Evolutionary conservation across 106 monocot genomes (phyloP).

Genomic region (Allium sativum): DNA sequence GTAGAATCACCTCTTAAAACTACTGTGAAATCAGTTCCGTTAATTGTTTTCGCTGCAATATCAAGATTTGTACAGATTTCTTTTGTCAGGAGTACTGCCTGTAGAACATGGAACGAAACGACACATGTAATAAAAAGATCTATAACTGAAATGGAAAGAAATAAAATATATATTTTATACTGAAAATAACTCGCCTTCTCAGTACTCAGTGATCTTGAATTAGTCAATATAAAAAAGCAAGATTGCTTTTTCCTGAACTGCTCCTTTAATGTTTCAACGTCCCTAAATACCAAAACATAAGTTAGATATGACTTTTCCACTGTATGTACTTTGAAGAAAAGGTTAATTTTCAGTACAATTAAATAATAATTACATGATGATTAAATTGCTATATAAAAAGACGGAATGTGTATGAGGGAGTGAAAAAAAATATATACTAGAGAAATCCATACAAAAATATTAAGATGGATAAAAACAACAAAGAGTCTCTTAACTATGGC

Average conservation of each 20-base stretch:
- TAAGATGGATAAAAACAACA: too few species aligned
- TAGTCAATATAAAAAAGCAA: conserved; percentile 94
- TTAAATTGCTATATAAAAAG: too few species aligned
- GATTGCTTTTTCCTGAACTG: conserved; percentile 51
- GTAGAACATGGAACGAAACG: conserved; percentile 7
- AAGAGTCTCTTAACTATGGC: too few species aligned
- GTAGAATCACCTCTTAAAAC: conserved; percentile 98
- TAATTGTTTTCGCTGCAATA: conserved; percentile 60
- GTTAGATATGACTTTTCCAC: too few species aligned
- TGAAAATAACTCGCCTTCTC: conserved; percentile 59
- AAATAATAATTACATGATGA: too few species aligned
- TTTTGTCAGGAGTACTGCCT: conserved; percentile 68
- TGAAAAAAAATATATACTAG: too few species aligned
- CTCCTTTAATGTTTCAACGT: conserved; percentile 45
- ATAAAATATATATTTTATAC: background rate
- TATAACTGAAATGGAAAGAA: background rate
- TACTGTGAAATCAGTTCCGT: conserved; percentile 57
- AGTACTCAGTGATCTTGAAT: conserved; percentile 76
- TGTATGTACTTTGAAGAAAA: too few species aligned
- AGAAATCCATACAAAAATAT: too few species aligned
- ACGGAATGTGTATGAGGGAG: too few species aligned
- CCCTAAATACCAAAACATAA: conserved; percentile 32
- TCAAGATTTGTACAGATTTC: conserved; percentile 84
- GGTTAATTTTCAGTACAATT: too few species aligned
- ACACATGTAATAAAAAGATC: background rate